phyloP scores from a whole-genome alignment of 2,329 filamentous ascomycete species.

The Botrytis aclada region DNA sequence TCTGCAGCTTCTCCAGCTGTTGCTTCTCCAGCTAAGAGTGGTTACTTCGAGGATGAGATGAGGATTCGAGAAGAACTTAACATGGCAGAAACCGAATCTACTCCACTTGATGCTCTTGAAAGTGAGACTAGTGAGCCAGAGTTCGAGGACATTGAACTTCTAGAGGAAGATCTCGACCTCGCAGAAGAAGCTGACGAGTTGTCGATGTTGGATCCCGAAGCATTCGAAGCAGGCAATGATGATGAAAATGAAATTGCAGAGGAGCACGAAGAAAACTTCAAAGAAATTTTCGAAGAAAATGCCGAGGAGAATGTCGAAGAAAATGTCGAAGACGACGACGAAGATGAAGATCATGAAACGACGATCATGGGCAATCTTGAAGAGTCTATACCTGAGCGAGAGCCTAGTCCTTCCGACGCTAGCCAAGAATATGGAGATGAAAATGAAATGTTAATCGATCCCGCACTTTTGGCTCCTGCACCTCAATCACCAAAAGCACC shows the following conservation, averaged over 20 bases:
- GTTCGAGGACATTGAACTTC: conserved; percentile 48
- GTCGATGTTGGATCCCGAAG: conserved; percentile 49
- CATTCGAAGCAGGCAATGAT: conserved; percentile 24
- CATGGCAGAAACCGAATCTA: conserved; percentile 39
- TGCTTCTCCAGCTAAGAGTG: conserved; percentile 42
- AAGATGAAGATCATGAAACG: conserved; percentile 12
- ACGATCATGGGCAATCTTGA: neutral
- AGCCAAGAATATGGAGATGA: conserved; percentile 68
- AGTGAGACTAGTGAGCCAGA: conserved; percentile 28
- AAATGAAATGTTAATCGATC: conserved; percentile 57
- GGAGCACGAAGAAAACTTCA: neutral
- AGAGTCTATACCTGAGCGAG: conserved; percentile 24
- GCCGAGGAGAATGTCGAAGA: too few relatives aligned
- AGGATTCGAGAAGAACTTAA: conserved; percentile 42
- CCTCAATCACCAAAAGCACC: conserved; percentile 17
- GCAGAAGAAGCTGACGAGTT: conserved; percentile 59
- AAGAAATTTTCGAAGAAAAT: conserved; percentile 12
- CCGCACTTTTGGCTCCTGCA: conserved; percentile 40
- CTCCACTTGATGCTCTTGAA: conserved; percentile 16
- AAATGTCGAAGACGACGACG: neutral
- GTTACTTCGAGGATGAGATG: conserved; percentile 64
- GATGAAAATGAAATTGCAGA: neutral
- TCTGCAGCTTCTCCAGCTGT: conserved; percentile 12
- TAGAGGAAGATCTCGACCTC: conserved; percentile 56
- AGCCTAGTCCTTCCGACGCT: conserved; percentile 55